Base-by-base conservation (phyloP, 2,329 filamentous ascomycete species). In the Aspergillus sp. region DNA sequence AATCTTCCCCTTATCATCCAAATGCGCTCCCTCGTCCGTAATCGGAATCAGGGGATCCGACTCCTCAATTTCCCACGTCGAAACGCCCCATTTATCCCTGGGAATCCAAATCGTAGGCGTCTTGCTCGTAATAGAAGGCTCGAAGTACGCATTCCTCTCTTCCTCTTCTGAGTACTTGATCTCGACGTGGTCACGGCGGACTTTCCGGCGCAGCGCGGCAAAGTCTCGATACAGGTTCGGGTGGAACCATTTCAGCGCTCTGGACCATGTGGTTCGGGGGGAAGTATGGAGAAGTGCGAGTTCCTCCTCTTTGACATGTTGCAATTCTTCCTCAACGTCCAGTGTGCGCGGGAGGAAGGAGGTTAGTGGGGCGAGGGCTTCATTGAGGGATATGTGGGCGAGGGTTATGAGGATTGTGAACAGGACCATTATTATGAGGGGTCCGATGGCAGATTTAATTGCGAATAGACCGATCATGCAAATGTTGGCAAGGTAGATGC, bases 391-490 rank as follows among this genome's bases (percentile, higher is more conserved):
- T 49, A 91, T 73, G 70, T 96, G 90, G 67, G 91, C 90, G 11
- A 96, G 80, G 1, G 85, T 76, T 0, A 89, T 92, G 68, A 93
- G 87, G 62, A 96, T 73, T 8, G 92, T 77, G 76, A 92, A 90
- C 19, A 88, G 70, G 19, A 90, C 79, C 86, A 93, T 92, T 48
- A 95, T 77, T n/a, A 92, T 77, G 59, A 93, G 75, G 0, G 91
- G 90, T 0, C 87, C 88, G 12, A 87, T 68, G 27, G 76, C 76
- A 4, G 79, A 79, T 9, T 85, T 86, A 52, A 93, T 84, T 45
- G 84, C 89, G 67, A 96, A 93, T 1, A 97, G 82, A 21, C 92
- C 92, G 63, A 96, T 88, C 73, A 97, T 82, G 75, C 91, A 95
- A 14, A 93, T 74, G 66, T 96, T 86, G 1, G 90, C 87, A 23